Evolutionary conservation across 352 stramenopile species (phyloP).

Genomic region (Globisporangium nagaii): DNA sequence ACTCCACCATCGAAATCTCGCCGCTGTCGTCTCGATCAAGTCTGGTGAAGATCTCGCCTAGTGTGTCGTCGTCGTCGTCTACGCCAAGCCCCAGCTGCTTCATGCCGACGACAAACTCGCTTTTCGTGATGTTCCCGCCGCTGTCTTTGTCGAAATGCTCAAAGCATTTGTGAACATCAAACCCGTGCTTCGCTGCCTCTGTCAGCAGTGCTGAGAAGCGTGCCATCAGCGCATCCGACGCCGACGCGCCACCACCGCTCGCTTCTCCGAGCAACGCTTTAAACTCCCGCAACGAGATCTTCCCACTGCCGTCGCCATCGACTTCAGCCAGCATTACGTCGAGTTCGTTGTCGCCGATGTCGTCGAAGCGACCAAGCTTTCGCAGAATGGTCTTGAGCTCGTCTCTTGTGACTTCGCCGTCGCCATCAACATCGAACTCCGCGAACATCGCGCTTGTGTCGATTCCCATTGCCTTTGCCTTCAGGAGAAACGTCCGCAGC

Average conservation of each 20-base stretch:
- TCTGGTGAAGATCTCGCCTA: constrained; percentile 34
- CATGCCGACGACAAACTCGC: constrained; percentile 59
- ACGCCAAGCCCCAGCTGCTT: constrained; percentile 38
- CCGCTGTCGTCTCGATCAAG: constrained; percentile 68
- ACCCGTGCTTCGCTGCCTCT: constrained; percentile 33
- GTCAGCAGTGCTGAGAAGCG: constrained; percentile 40
- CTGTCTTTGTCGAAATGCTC: constrained; percentile 83
- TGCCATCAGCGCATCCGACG: constrained; percentile 16
- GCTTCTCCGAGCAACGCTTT: constrained; percentile 24
- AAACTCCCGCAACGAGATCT: constrained; percentile 60
- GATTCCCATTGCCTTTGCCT: constrained; percentile 36
- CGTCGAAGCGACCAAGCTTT: constrained; percentile 41
- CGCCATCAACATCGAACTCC: constrained; percentile 68
- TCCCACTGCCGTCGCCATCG: constrained; percentile 45
- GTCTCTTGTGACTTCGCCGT: constrained; percentile 40
- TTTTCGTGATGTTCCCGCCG: constrained; percentile 48
- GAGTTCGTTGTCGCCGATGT: constrained; percentile 33
- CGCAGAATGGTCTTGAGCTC: constrained; percentile 53
- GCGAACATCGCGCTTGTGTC: constrained; percentile 42
- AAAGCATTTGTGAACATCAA: constrained; percentile 62
- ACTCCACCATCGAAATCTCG: constrained; percentile 54
- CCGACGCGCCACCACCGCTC: not conserved
- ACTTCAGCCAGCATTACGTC: constrained; percentile 38
- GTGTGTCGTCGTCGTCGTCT: constrained; percentile 15
- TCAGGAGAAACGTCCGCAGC: constrained; percentile 23